A percentile compares a stretch with the other conserved stretches of the same genome.
Conservation (phyloP, 441 rosid genomes). For the Populus hybrid region DNA sequence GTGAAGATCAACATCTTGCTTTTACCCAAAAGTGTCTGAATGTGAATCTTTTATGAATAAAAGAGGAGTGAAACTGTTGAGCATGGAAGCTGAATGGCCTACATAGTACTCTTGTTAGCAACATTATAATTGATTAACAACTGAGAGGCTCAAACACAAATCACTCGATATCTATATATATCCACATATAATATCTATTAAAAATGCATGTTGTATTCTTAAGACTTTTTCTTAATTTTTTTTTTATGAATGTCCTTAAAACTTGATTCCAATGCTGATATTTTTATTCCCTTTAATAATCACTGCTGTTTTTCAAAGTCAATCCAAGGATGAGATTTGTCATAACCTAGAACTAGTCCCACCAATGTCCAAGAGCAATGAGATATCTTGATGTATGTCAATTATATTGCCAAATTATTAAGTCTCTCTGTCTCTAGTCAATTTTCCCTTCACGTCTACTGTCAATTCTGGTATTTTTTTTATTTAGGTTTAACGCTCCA, state of each 20-base stretch:
- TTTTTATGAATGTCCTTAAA: background rate
- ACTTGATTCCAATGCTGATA: background rate
- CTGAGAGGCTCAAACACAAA: background rate
- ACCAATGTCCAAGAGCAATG: background rate
- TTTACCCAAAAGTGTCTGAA: background rate
- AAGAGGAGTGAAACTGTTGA: conserved; percentile 2
- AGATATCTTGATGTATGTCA: background rate
- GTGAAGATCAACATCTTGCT: conserved; percentile 1
- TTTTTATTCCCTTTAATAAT: background rate
- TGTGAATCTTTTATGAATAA: background rate
- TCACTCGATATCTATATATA: background rate
- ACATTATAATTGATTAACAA: background rate
- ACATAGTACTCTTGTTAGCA: conserved; percentile 1
- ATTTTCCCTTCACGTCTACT: background rate
- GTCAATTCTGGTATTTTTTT: background rate
- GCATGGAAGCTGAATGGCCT: background rate
- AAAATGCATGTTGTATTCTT: background rate
- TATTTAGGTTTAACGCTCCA: background rate
- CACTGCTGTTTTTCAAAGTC: background rate
- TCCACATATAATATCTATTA: background rate
- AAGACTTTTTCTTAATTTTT: background rate
- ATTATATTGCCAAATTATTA: background rate
- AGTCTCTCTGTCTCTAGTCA: background rate
- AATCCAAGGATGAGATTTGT: background rate
- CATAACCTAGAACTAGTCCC: background rate